Evolutionary conservation across 805 yeast genomes (phyloP), one percentile per base, ranked within the genome.

Genomic region (Scheffersomyces stipitis): DNA sequence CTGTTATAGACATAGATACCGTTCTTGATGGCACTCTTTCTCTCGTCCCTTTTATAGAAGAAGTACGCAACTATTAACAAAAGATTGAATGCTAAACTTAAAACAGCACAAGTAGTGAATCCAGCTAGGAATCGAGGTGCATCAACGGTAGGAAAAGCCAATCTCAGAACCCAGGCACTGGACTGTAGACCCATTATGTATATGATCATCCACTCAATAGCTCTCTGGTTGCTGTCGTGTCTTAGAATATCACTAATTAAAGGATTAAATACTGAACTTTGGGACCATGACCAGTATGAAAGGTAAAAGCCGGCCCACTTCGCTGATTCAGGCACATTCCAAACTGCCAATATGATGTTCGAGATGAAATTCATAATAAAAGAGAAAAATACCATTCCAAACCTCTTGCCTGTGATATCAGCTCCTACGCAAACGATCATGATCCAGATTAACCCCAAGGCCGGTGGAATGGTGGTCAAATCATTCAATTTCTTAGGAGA

Each of bases 381-480:
- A 9, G 54, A 46, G 31, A 54, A 46, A 24, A 42, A 29, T 28
- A 51, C 44, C 41, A 49, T 38, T 1, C 49, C 50, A 36, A 49
- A 54, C 16, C 59, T 34, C 33, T 47, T 49, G 15, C 47, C 38
- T 4, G 74, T 65, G 15, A 75, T 46, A 56, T 79, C 83, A 4
- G 83, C 78, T 33, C 76, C 76, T 23, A 65, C 57, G 30, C 78
- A 67, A 18, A 69, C 63, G 6, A 73, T 40, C 15, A 71, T 41
- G n/a, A 76, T 69, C 47, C 61, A 79, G 2, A 74, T 51, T 26
- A 80, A 66, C 5, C 85, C 85, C 18, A 80, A 54, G 10, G 76
- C 81, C 1, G 85, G 83, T 0, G 85, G 78, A 13, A 77, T 45
- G 3, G 80, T 69, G 9, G 80, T 64, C 32, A 76, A 58, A 38